phyloP scores from a whole-genome alignment of 208 protist species.

The Leishmania arabica region DNA sequence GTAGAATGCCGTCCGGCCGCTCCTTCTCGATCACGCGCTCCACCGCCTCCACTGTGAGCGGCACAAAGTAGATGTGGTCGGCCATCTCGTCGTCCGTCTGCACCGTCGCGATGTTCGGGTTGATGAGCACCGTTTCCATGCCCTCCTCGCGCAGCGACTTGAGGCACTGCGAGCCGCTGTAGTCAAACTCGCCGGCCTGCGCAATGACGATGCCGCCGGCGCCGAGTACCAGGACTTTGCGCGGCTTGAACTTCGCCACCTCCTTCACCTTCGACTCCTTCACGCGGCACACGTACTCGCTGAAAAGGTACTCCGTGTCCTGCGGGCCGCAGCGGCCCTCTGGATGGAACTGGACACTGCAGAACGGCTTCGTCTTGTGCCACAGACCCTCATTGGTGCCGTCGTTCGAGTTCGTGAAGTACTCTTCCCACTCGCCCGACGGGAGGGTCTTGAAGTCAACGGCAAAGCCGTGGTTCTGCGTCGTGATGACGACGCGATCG shows the following conservation, averaged over 20 bases:
- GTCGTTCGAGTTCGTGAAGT: constrained; percentile 98
- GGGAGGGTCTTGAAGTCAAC: constrained; percentile 94
- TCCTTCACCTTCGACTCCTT: constrained; percentile 72
- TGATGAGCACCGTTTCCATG: constrained; percentile 97
- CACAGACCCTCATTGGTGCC: constrained; percentile 96
- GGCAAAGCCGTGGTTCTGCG: constrained; percentile 99
- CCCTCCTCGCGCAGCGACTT: constrained; percentile 98
- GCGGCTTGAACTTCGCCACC: constrained; percentile 74
- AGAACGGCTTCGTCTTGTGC: constrained; percentile 96
- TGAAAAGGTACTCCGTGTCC: constrained; percentile 99
- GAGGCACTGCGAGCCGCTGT: constrained; percentile 98
- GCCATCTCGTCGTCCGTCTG: constrained; percentile 97
- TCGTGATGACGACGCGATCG: constrained; percentile 94
- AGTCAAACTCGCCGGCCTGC: constrained; percentile 99
- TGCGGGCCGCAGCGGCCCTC: constrained; percentile 96
- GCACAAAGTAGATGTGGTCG: constrained; percentile 98
- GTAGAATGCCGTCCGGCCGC: constrained; percentile 94
- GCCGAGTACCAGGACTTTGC: constrained; percentile 95
- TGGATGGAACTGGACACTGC: constrained; percentile 98
- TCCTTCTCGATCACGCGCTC: constrained; percentile 96
- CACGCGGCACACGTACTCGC: constrained; percentile 93
- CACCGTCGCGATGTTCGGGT: constrained; percentile 99
- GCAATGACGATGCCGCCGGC: constrained; percentile 97
- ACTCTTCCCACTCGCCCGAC: constrained; percentile 92
- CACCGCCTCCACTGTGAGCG: constrained; percentile 94